These are phyloP conservation scores for Fusarium fracticaudum DNA, from an alignment of 2,329 filamentous ascomycete species.

Conservation along the genomic window DNA sequence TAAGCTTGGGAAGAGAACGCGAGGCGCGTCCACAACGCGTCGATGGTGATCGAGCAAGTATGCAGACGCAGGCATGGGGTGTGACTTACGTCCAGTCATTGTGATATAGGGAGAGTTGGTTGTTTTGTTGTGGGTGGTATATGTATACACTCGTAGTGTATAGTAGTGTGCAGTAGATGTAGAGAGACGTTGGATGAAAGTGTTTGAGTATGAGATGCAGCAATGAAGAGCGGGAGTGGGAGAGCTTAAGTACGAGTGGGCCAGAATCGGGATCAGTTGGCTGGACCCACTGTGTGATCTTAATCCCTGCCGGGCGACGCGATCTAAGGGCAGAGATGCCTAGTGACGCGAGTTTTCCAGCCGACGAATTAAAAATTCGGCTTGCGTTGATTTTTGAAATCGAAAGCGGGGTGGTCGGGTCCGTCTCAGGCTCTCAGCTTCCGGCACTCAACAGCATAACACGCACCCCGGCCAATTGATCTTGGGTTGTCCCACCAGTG, in stretches of 20 bases:
- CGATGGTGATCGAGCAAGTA: background rate
- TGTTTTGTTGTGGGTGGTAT: slow-evolving; percentile 18
- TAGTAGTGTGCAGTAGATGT: slow-evolving; percentile 4
- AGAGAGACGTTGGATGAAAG: slow-evolving; percentile 27
- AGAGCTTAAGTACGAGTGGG: slow-evolving; percentile 53
- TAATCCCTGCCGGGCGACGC: slow-evolving; percentile 38
- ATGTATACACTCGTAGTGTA: slow-evolving; percentile 27
- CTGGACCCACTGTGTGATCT: slow-evolving; percentile 32
- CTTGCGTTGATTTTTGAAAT: slow-evolving; percentile 21
- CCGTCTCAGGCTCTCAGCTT: background rate
- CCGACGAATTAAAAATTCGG: slow-evolving; percentile 34
- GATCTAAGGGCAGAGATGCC: slow-evolving; percentile 14
- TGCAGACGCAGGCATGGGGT: background rate
- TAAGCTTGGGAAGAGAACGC: slow-evolving; percentile 73
- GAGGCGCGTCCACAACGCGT: slow-evolving; percentile 58
- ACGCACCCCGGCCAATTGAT: background rate
- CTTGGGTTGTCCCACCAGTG: background rate
- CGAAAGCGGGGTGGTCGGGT: slow-evolving; percentile 12
- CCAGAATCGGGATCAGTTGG: slow-evolving; percentile 51
- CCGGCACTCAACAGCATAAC: background rate
- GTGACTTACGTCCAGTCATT: slow-evolving; percentile 76
- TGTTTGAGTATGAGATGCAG: slow-evolving; percentile 16
- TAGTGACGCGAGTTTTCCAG: slow-evolving; percentile 26
- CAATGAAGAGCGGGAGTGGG: slow-evolving; percentile 41
- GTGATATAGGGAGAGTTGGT: slow-evolving; percentile 53